Conservation (phyloP, 1,284 basidiomycete genomes). For the Ceratobasidium sp. region DNA sequence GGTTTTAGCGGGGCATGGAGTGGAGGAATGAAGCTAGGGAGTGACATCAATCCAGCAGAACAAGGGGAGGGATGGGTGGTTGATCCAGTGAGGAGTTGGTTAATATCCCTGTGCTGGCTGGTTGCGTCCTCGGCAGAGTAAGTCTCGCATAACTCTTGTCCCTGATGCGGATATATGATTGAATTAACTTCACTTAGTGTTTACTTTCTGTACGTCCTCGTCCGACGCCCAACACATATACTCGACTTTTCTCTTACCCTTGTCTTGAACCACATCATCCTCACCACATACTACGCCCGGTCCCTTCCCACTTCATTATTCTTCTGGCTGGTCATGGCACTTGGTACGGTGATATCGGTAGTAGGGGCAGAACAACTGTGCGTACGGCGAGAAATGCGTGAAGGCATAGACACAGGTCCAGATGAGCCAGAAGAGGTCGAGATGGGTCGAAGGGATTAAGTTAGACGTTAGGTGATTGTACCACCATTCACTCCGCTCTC, state of each 20-base stretch:
- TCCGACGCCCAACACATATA: slow-evolving; percentile 92
- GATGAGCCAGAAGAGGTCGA: slow-evolving; percentile 58
- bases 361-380: slow-evolving; percentile 92
- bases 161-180: not conserved
- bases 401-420: slow-evolving; percentile 77
- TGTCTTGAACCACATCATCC: slow-evolving; percentile 88
- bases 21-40: slow-evolving; percentile 77
- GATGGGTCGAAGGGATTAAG: slow-evolving; percentile 33
- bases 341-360: slow-evolving; percentile 81
- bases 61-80: slow-evolving; percentile 67
- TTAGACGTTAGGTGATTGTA: slow-evolving; percentile 34
- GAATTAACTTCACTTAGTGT: slow-evolving; percentile 68
- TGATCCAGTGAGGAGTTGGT: slow-evolving; percentile 87
- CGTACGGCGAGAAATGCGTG: slow-evolving; percentile 91
- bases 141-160: slow-evolving; percentile 56
- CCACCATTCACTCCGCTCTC: not conserved
- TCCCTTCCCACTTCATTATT: slow-evolving; percentile 90
- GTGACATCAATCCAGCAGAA: slow-evolving; percentile 58
- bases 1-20: slow-evolving; percentile 81
- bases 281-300: slow-evolving; percentile 92
- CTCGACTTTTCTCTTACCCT: slow-evolving; percentile 95
- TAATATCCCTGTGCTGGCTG: slow-evolving; percentile 88
- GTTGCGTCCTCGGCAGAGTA: slow-evolving; percentile 85
- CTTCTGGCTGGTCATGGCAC: slow-evolving; percentile 85
- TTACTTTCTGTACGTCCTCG: slow-evolving; percentile 86